Evolutionary conservation across 805 yeast genomes (phyloP).

Genomic region (Kodamaea kakaduensis): DNA sequence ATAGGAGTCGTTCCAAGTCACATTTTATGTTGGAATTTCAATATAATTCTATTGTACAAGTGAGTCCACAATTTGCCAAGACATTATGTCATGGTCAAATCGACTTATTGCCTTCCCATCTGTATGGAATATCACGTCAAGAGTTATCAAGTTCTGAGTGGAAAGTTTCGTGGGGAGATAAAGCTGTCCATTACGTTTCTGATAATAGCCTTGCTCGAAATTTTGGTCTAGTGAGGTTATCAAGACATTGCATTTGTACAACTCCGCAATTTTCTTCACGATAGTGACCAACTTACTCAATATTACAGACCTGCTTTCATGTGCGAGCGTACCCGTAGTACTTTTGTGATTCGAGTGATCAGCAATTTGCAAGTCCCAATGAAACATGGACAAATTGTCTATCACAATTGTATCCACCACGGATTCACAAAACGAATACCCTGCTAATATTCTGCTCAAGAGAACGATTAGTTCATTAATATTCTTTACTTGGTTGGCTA

Average conservation of each 20-base stretch:
- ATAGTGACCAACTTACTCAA: conserved; percentile 2
- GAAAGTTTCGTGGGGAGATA: not conserved
- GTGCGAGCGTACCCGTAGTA: conserved; percentile 9
- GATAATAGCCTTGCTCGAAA: conserved; percentile 29
- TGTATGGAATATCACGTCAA: not conserved
- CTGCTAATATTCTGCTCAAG: conserved; percentile 4
- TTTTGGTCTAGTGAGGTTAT: conserved; percentile 26
- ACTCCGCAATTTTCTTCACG: conserved; percentile 13
- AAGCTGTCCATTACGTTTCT: not conserved
- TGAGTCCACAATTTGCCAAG: too few relatives aligned
- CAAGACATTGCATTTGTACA: conserved; percentile 25
- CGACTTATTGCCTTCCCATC: not conserved
- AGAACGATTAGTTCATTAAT: conserved; percentile 4
- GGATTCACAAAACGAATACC: conserved; percentile 1
- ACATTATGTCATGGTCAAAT: too few relatives aligned
- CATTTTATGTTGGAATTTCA: too few relatives aligned
- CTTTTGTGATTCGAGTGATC: conserved; percentile 5
- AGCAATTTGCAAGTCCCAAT: conserved; percentile 25
- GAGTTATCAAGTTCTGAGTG: not conserved
- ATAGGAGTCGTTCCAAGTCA: too few relatives aligned
- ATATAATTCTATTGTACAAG: too few relatives aligned
- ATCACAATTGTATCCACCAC: conserved; percentile 22
- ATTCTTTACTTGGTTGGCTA: conserved; percentile 1
- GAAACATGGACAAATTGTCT: conserved; percentile 33
- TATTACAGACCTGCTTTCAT: not conserved